Percentiles rank a stretch among this genome's conserved stretches.
These are phyloP conservation scores for Cercophora samala DNA, from an alignment of 495 filamentous ascomycete species.

Conservation along the genomic window DNA sequence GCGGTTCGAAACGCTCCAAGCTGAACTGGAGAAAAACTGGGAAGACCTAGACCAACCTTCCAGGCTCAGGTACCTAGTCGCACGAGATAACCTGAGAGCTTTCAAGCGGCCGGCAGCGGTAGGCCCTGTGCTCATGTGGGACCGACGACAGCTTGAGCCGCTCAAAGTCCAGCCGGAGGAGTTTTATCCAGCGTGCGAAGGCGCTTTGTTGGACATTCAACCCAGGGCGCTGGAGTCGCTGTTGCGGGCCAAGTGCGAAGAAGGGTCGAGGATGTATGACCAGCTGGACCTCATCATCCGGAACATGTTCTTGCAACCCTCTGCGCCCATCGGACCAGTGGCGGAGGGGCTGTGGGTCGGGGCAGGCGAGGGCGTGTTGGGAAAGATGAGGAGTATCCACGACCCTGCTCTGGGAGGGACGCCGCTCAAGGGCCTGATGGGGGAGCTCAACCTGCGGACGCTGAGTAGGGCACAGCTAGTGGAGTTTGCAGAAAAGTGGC, in stretches of 20 bases:
- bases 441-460: constrained; percentile 38
- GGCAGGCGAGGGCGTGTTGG: constrained; percentile 40
- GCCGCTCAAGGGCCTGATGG: constrained; percentile 21
- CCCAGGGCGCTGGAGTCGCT: constrained; percentile 37
- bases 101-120: constrained; percentile 37
- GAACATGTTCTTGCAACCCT: constrained; percentile 20
- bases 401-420: constrained; percentile 44
- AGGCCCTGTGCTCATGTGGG: constrained; percentile 54
- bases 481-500: constrained; percentile 52
- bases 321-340: constrained; percentile 21
- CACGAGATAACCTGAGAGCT: constrained; percentile 47
- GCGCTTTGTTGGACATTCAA: constrained; percentile 46
- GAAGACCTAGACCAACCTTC: constrained; percentile 24
- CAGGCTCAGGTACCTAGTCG: constrained; percentile 28
- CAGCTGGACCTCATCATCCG: constrained; percentile 38
- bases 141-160: constrained; percentile 55
- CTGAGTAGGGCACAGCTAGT: constrained; percentile 46
- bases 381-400: constrained; percentile 37
- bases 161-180: constrained; percentile 51
- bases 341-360: constrained; percentile 39
- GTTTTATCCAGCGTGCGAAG: constrained; percentile 46
- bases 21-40: constrained; percentile 14
- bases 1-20: neutral
- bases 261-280: constrained; percentile 35
- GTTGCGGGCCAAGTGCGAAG: constrained; percentile 36